A percentile compares a stretch with the other conserved stretches of the same genome.
These are phyloP conservation scores for Aureobasidium leucospermi DNA, from an alignment of 2,329 filamentous ascomycete genomes.

Conservation along the genomic window DNA sequence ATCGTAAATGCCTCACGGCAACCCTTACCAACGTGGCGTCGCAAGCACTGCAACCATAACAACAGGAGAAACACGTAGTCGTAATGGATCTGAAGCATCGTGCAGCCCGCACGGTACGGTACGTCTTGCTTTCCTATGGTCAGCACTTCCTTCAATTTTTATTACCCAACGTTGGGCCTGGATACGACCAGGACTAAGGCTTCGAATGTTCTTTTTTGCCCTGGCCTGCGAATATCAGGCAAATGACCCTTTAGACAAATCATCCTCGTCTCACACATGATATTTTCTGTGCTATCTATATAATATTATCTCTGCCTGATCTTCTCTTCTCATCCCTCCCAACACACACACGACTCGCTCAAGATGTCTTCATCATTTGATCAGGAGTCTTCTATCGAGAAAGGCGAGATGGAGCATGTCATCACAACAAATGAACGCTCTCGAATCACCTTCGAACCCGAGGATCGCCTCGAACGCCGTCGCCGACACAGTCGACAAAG, in stretches of 20 bases:
- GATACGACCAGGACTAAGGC: not conserved
- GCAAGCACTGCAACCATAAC: not conserved
- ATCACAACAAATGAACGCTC: not conserved
- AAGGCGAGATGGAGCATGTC: not conserved
- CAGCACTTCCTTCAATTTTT: not conserved
- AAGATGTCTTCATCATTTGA: conserved; percentile 7
- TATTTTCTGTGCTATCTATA: not conserved
- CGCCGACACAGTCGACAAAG: conserved; percentile 8
- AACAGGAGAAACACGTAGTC: conserved; percentile 3
- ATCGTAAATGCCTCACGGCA: conserved; percentile 11
- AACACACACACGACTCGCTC: not conserved
- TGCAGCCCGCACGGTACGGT: not conserved
- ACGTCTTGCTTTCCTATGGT: conserved; percentile 9
- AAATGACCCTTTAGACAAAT: not conserved
- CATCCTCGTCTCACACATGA: not conserved
- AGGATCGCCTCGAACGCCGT: conserved; percentile 7
- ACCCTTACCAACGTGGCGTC: not conserved
- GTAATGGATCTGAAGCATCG: conserved; percentile 9
- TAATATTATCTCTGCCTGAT: not conserved
- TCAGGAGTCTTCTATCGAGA: conserved; percentile 1
- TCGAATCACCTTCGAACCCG: conserved; percentile 13
- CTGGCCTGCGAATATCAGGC: not conserved
- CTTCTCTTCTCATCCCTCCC: not conserved
- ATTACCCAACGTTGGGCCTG: conserved; percentile 1
- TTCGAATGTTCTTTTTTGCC: not conserved